These are phyloP conservation scores for Cryptococcus sp. DNA, from an alignment of 1,284 basidiomycete genomes.

Conservation along the genomic window DNA sequence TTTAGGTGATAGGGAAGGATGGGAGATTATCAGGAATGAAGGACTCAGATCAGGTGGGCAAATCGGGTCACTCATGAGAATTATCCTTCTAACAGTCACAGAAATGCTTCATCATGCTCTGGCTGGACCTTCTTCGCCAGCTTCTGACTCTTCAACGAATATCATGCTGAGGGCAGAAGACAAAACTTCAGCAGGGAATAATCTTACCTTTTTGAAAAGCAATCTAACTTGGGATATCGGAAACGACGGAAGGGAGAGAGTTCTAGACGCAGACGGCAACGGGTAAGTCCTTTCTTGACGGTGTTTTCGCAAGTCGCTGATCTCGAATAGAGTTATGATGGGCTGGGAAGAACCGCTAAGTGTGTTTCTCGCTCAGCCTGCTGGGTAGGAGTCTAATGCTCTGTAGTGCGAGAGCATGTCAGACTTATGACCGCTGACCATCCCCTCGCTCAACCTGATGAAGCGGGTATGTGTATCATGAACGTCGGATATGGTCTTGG, in stretches of 20 bases:
- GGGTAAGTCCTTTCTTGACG: conserved; percentile 56
- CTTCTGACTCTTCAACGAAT: conserved; percentile 15
- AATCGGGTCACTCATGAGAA: neutral
- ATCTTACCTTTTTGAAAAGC: conserved; percentile 68
- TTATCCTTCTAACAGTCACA: conserved; percentile 1
- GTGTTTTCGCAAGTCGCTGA: neutral
- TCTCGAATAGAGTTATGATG: conserved; percentile 72
- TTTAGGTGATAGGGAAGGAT: conserved; percentile 68
- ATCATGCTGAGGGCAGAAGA: conserved; percentile 52
- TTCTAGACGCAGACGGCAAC: conserved; percentile 57
- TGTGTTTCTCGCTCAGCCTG: conserved; percentile 37
- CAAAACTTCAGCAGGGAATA: conserved; percentile 66
- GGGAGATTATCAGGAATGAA: conserved; percentile 73
- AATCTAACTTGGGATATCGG: conserved; percentile 68
- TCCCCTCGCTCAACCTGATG: conserved; percentile 47
- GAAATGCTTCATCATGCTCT: conserved; percentile 50
- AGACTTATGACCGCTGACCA: conserved; percentile 57
- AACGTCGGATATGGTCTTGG: conserved; percentile 95
- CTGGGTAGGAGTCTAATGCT: no score
- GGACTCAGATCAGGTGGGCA: conserved; percentile 72
- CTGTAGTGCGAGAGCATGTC: conserved; percentile 49
- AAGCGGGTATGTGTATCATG: conserved; percentile 61
- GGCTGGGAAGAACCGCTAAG: conserved; percentile 84
- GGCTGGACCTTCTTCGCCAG: conserved; percentile 16
- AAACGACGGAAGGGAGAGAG: conserved; percentile 65